phyloP scores from a whole-genome alignment of 2,329 filamentous ascomycete genomes.

The Hypoxylon sp. region DNA sequence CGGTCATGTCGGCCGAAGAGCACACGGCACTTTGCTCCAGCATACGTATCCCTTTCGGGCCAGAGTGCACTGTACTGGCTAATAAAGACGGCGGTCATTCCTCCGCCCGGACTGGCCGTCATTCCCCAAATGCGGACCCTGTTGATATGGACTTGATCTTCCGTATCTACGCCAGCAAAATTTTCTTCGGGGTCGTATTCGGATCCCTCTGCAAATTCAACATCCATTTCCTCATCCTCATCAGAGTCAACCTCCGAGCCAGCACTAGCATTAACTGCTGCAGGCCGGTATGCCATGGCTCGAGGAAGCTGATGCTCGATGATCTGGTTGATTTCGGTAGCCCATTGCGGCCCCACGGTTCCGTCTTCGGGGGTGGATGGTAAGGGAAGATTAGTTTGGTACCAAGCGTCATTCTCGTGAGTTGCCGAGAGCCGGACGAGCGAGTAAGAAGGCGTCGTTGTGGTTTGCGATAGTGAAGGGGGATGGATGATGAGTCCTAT shows the following conservation, averaged over 20 bases:
- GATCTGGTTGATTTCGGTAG: slow-evolving; percentile 59
- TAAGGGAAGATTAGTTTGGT: slow-evolving; percentile 61
- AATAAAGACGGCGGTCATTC: slow-evolving; percentile 63
- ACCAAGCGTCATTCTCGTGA: slow-evolving; percentile 64
- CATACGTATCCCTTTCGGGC: slow-evolving; percentile 58
- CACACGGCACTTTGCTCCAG: slow-evolving; percentile 54
- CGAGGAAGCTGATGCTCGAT: slow-evolving; percentile 60
- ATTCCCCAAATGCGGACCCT: slow-evolving; percentile 68
- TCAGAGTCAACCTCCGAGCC: slow-evolving; percentile 42
- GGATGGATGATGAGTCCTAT: slow-evolving; percentile 63
- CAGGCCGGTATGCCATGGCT: slow-evolving; percentile 56
- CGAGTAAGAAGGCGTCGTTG: slow-evolving; percentile 61
- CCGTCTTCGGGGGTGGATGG: slow-evolving; percentile 35
- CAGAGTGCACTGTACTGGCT: slow-evolving; percentile 63
- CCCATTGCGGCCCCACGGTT: slow-evolving; percentile 59
- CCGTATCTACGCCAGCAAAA: slow-evolving; percentile 49
- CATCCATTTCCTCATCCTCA: slow-evolving; percentile 44
- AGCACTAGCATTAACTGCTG: slow-evolving; percentile 32
- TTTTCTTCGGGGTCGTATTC: slow-evolving; percentile 51
- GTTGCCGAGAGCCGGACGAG: slow-evolving; percentile 67
- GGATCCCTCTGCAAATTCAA: slow-evolving; percentile 48
- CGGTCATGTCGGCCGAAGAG: slow-evolving; percentile 52
- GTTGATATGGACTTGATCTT: slow-evolving; percentile 61
- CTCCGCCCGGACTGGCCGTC: slow-evolving; percentile 63
- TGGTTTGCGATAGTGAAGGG: slow-evolving; percentile 49